phyloP scores from a whole-genome alignment of 1,139 yeast genomes.

The Taphrina wiesneri region DNA sequence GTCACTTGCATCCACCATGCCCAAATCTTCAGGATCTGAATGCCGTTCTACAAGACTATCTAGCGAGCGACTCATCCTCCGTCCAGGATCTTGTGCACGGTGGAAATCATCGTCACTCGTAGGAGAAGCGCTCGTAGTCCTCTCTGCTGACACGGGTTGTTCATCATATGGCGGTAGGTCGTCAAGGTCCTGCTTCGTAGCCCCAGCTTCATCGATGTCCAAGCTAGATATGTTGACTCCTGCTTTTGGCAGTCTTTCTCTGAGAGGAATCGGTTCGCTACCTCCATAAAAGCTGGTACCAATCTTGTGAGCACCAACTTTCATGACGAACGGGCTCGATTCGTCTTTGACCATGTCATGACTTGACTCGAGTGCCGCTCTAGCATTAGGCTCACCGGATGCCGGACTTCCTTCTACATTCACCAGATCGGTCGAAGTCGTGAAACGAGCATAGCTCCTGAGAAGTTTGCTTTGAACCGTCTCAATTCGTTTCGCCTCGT shows the following conservation, averaged over 20 bases:
- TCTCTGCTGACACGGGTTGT: not conserved
- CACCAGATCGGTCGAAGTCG: conserved; percentile 35
- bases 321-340: conserved; percentile 9
- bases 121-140: not conserved
- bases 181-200: not conserved
- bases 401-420: not conserved
- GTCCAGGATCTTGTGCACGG: not conserved
- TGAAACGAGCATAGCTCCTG: conserved; percentile 38
- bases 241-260: not conserved
- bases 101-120: not conserved
- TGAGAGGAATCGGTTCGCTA: not conserved
- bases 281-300: conserved; percentile 14
- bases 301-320: conserved; percentile 30
- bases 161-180: not conserved
- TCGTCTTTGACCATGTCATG: not conserved
- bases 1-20: conserved; percentile 14
- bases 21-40: not conserved
- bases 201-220: not conserved
- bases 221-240: not conserved
- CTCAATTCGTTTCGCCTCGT: conserved; percentile 57
- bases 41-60: not conserved
- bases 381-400: not conserved
- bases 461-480: conserved; percentile 56
- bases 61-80: not conserved
- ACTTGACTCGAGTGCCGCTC: not conserved